phyloP scores from a whole-genome alignment of 1,139 yeast species.

The Yarrowia galli region DNA sequence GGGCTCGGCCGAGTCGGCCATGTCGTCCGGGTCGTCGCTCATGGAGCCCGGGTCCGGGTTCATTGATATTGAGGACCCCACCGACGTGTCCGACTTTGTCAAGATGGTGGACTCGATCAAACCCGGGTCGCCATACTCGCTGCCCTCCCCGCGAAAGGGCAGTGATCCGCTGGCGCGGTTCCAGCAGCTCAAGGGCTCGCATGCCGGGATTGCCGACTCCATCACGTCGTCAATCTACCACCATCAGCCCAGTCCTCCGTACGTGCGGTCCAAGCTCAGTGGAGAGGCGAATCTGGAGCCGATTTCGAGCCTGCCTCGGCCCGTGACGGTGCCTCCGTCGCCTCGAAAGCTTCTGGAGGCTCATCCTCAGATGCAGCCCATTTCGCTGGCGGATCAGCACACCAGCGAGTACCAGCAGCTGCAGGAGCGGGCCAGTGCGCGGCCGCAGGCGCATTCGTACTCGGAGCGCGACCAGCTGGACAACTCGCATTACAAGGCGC shows the following conservation, averaged over 20 bases:
- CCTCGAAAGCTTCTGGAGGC: conserved; percentile 19
- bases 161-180: conserved; percentile 54
- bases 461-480: conserved; percentile 33
- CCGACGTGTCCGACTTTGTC: conserved; percentile 62
- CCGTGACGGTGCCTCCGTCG: conserved; percentile 25
- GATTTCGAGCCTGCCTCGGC: conserved; percentile 18
- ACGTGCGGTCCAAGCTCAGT: conserved; percentile 49
- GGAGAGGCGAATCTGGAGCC: conserved; percentile 45
- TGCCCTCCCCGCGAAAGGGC: conserved; percentile 32
- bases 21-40: conserved; percentile 43
- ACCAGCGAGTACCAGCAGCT: conserved; percentile 33
- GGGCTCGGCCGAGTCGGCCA: conserved; percentile 42
- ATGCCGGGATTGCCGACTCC: conserved; percentile 55
- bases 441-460: conserved; percentile 27
- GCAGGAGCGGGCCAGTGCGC: conserved; percentile 14
- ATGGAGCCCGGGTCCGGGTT: conserved; percentile 51
- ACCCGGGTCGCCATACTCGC: conserved; percentile 27
- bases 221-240: conserved; percentile 44
- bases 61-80: conserved; percentile 41
- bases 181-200: conserved; percentile 58
- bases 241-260: conserved; percentile 45
- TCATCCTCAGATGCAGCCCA: conserved; percentile 17
- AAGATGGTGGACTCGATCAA: conserved; percentile 72
- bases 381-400: conserved; percentile 29
- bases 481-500: conserved; percentile 26